Evolutionary conservation across 2,329 filamentous ascomycete species (phyloP).

Genomic region (Calycina herbarum): DNA sequence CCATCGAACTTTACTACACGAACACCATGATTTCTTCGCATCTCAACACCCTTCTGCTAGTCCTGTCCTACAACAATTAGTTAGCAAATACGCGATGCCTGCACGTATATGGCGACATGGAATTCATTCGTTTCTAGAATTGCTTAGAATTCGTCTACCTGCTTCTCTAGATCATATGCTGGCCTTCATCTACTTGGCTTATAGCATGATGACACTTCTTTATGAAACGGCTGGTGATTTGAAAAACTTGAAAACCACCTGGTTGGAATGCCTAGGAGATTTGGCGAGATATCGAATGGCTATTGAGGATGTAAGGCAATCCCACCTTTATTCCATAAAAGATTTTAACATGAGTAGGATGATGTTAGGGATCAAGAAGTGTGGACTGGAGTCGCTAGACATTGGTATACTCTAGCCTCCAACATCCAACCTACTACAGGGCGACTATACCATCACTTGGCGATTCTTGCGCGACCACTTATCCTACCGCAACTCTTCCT

Average conservation of each 20-base stretch:
- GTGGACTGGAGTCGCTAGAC: conserved; percentile 77
- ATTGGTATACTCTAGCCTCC: conserved; percentile 70
- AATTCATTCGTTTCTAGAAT: conserved; percentile 81
- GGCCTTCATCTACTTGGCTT: no score
- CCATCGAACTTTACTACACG: conserved; percentile 77
- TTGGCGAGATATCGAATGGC: conserved; percentile 84
- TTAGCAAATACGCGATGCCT: conserved; percentile 86
- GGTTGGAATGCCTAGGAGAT: conserved; percentile 85
- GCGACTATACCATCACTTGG: conserved; percentile 83
- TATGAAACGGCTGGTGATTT: no score
- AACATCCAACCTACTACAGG: conserved; percentile 75
- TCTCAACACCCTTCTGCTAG: conserved; percentile 82
- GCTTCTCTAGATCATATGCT: no score
- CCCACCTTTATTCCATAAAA: no score
- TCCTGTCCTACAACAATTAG: conserved; percentile 63
- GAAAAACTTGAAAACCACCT: conserved; percentile 85
- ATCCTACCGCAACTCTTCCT: conserved; percentile 70
- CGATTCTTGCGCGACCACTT: conserved; percentile 72
- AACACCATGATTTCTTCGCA: conserved; percentile 86
- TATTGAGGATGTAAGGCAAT: conserved; percentile 86
- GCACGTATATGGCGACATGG: conserved; percentile 92
- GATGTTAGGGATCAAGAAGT: conserved; percentile 70
- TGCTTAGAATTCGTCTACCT: no score
- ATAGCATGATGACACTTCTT: no score
- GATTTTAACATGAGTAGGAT: no score